A percentile compares a stretch with the other conserved stretches of the same genome.
These are phyloP conservation scores for Neostapfia colusana DNA, from an alignment of 176 grass and related monocot species.

Conservation along the genomic window DNA sequence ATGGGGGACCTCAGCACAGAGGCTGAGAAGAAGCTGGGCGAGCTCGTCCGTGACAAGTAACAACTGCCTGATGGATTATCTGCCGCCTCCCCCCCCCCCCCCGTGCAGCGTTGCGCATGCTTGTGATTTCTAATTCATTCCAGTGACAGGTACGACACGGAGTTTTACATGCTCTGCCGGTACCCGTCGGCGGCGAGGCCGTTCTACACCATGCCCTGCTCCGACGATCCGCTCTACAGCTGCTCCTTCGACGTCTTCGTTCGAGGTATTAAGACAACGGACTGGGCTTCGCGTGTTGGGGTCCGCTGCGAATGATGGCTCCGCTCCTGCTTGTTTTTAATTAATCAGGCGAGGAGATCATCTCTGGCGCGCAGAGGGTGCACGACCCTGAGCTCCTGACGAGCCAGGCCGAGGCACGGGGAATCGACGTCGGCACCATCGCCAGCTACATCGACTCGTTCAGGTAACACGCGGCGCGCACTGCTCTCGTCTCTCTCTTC, in stretches of 20 bases:
- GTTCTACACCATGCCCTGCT: slow-evolving; percentile 87
- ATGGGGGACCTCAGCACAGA: slow-evolving; percentile 73
- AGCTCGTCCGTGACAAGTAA: slow-evolving; percentile 53
- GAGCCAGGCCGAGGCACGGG: slow-evolving; percentile 44
- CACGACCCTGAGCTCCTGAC: slow-evolving; percentile 58
- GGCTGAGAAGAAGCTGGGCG: slow-evolving; percentile 61
- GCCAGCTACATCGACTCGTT: slow-evolving; percentile 69
- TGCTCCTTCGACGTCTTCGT: slow-evolving; percentile 81
- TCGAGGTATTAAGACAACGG: slow-evolving; percentile 43
- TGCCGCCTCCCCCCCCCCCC: too few species aligned
- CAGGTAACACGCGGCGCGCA: slow-evolving; percentile 13
- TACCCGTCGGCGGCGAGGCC: slow-evolving; percentile 74
- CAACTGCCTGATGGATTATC: background rate
- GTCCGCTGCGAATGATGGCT: background rate
- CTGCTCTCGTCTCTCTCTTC: background rate
- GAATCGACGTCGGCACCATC: slow-evolving; percentile 57
- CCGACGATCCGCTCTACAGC: slow-evolving; percentile 59
- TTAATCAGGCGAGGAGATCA: slow-evolving; percentile 69
- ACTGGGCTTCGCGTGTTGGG: background rate
- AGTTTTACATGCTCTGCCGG: slow-evolving; percentile 70
- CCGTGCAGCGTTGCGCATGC: background rate
- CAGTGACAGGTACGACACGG: slow-evolving; percentile 49
- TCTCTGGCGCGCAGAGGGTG: slow-evolving; percentile 71
- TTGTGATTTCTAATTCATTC: background rate
- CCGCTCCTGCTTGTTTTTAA: too few species aligned